phyloP scores from a whole-genome alignment of 768 basidiomycete genomes.

The Trametes coccinea region DNA sequence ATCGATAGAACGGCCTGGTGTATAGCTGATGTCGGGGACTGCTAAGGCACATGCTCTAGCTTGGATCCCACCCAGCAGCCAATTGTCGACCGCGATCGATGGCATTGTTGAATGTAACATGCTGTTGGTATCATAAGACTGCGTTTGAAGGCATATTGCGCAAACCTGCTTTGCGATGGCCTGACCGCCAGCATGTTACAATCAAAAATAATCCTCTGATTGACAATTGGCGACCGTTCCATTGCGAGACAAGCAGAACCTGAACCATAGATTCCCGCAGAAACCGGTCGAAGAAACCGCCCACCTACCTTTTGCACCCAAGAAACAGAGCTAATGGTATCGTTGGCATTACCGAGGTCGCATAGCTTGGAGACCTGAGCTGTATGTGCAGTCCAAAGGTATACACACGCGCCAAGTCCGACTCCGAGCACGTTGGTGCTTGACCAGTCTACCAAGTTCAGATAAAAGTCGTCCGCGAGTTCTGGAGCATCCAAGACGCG shows the following conservation, averaged over 20 bases:
- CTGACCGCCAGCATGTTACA: conserved; percentile 10
- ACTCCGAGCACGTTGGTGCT: conserved; percentile 94
- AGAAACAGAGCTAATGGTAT: conserved; percentile 82
- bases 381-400: conserved; percentile 96
- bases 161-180: no score
- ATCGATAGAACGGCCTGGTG: background rate
- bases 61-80: background rate
- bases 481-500: conserved; percentile 97
- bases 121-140: background rate
- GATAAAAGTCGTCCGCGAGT: conserved; percentile 96
- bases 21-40: background rate
- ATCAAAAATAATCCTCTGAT: background rate
- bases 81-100: background rate
- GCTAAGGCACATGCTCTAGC: no score
- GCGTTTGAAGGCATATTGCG: background rate
- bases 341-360: conserved; percentile 63
- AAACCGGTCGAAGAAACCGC: background rate
- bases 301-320: conserved; percentile 81
- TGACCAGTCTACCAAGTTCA: conserved; percentile 97
- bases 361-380: conserved; percentile 91
- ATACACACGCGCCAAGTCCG: conserved; percentile 88
- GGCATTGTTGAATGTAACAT: conserved; percentile 1
- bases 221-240: conserved; percentile 8
- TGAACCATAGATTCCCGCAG: background rate
- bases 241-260: background rate